These are phyloP conservation scores for Lentinus polychrous DNA, from an alignment of 1,284 basidiomycete genomes.

Conservation along the genomic window DNA sequence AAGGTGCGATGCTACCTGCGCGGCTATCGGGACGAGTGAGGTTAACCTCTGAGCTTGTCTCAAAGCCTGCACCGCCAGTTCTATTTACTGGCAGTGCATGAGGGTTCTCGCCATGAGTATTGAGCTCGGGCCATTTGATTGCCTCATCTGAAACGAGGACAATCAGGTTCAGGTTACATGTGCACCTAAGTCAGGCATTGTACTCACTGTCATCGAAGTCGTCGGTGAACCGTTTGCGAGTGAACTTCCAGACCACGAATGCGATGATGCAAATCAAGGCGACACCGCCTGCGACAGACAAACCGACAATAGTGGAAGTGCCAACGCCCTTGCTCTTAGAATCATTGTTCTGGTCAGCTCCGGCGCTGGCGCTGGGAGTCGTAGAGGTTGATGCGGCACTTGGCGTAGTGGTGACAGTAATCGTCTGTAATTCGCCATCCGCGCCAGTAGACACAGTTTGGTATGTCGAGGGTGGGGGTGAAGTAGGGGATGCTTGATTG, in stretches of 20 bases:
- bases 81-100: constrained; percentile 53
- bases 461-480: constrained; percentile 6
- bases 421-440: constrained; percentile 18
- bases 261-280: constrained; percentile 59
- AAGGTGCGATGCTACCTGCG: constrained; percentile 32
- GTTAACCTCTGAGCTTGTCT: constrained; percentile 51
- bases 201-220: constrained; percentile 73
- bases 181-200: constrained; percentile 2
- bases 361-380: constrained; percentile 10
- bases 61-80: constrained; percentile 59
- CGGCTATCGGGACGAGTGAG: constrained; percentile 41
- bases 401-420: constrained; percentile 13
- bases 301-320: constrained; percentile 67
- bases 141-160: constrained; percentile 62
- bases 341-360: constrained; percentile 8
- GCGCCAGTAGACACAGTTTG: constrained; percentile 15
- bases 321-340: constrained; percentile 32
- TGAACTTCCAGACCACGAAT: constrained; percentile 80
- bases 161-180: neutral
- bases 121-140: constrained; percentile 84
- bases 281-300: constrained; percentile 72
- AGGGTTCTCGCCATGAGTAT: constrained; percentile 45
- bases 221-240: constrained; percentile 57
- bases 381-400: constrained; percentile 11
- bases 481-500: constrained; percentile 6